phyloP scores from a whole-genome alignment of 2,329 filamentous ascomycete species.

The Diaporthe amygdali region DNA sequence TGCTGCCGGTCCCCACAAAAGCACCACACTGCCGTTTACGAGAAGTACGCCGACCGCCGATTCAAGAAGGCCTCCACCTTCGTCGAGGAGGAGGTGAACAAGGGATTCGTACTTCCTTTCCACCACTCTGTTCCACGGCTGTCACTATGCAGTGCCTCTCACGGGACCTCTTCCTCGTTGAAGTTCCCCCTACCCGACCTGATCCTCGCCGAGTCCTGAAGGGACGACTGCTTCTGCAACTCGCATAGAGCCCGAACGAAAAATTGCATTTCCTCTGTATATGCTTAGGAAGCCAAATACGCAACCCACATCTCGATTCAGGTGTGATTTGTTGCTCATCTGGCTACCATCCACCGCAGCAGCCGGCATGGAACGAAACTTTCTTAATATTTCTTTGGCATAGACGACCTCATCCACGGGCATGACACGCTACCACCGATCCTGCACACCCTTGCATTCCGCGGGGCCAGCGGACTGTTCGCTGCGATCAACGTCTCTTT shows the following conservation, averaged over 20 bases:
- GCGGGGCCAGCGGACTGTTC: background rate
- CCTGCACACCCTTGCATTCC: background rate
- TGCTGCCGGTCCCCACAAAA: slow-evolving; percentile 82
- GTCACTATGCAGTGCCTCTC: slow-evolving; percentile 27
- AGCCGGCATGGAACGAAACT: slow-evolving; percentile 22
- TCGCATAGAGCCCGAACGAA: slow-evolving; percentile 10
- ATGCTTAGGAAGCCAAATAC: slow-evolving; percentile 26
- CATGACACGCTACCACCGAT: slow-evolving; percentile 4
- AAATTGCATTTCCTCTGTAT: slow-evolving; percentile 26
- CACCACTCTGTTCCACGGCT: slow-evolving; percentile 43
- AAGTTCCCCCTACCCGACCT: slow-evolving; percentile 21
- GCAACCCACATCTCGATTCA: slow-evolving; percentile 19
- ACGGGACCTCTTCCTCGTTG: slow-evolving; percentile 21
- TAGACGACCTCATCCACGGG: slow-evolving; percentile 2
- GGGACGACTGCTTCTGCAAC: background rate
- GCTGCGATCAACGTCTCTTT: slow-evolving; percentile 3
- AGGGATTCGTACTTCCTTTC: slow-evolving; percentile 59
- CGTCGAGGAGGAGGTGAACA: slow-evolving; percentile 75
- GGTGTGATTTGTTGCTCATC: slow-evolving; percentile 25
- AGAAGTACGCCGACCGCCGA: slow-evolving; percentile 88
- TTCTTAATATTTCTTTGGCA: slow-evolving; percentile 23
- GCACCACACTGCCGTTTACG: slow-evolving; percentile 86
- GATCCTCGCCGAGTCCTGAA: slow-evolving; percentile 27
- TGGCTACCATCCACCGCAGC: slow-evolving; percentile 21
- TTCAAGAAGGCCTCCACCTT: slow-evolving; percentile 86